Evolutionary conservation across 139 green algal genomes (phyloP).

Genomic region (Tetraselmis chui): DNA sequence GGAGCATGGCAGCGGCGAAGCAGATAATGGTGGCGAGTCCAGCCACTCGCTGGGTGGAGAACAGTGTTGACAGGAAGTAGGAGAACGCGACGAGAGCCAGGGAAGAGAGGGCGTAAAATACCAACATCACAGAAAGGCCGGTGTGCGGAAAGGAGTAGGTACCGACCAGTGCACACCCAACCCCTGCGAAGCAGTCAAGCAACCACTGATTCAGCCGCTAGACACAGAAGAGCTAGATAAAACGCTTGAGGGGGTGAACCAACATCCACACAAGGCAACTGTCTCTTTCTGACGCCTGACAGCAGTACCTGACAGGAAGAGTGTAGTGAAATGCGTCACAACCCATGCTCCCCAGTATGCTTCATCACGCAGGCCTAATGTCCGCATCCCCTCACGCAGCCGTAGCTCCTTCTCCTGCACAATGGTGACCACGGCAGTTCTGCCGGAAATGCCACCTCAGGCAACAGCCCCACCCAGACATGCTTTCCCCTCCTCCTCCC

Average conservation of each 20-base stretch:
- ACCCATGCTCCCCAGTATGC: slow-evolving; percentile 65
- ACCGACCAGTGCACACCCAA: slow-evolving; percentile 47
- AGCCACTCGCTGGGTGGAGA: slow-evolving; percentile 51
- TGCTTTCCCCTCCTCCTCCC: too few relatives aligned
- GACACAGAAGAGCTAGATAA: neutral
- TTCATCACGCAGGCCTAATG: slow-evolving; percentile 57
- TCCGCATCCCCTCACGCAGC: slow-evolving; percentile 69
- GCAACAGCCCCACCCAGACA: too few relatives aligned
- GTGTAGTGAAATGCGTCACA: slow-evolving; percentile 48
- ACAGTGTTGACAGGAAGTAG: slow-evolving; percentile 62
- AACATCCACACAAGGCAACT: too few relatives aligned
- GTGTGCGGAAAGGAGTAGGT: slow-evolving; percentile 44
- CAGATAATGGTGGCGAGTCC: slow-evolving; percentile 49
- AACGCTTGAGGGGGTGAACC: too few relatives aligned
- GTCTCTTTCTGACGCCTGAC: too few relatives aligned
- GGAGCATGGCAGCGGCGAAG: slow-evolving; percentile 63
- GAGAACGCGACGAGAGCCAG: slow-evolving; percentile 54
- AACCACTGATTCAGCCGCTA: too few relatives aligned
- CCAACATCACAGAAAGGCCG: slow-evolving; percentile 37
- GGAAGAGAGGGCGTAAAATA: slow-evolving; percentile 57
- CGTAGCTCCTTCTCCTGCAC: slow-evolving; percentile 75
- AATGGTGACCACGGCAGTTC: slow-evolving; percentile 40
- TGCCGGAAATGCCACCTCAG: slow-evolving; percentile 1
- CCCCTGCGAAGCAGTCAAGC: too few relatives aligned
- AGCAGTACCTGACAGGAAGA: slow-evolving; percentile 36